phyloP scores from a whole-genome alignment of 208 protist genomes.

The Crithidia thermophila region DNA sequence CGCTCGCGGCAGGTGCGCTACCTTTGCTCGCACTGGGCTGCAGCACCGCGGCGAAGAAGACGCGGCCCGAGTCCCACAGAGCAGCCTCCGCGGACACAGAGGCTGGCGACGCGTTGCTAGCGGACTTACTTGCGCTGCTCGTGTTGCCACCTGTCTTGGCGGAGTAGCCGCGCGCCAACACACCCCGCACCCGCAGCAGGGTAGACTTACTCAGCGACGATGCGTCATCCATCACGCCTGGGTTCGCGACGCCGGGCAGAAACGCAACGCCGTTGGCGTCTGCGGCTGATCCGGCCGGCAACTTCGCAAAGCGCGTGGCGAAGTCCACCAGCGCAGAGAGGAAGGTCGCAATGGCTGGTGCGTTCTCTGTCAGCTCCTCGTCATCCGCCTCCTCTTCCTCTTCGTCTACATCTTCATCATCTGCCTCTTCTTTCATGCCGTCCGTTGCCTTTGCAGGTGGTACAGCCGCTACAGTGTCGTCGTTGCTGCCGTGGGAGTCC shows the following conservation, averaged over 20 bases:
- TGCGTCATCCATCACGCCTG: neutral
- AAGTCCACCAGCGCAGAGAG: conserved; percentile 61
- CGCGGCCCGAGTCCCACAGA: conserved; percentile 40
- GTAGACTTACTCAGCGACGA: neutral
- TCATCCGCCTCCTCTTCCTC: conserved; percentile 19
- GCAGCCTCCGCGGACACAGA: neutral
- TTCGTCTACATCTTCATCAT: neutral
- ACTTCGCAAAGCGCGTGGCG: conserved; percentile 26
- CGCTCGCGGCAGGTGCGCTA: neutral
- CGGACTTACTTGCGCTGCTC: neutral
- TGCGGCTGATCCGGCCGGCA: neutral
- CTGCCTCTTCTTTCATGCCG: neutral
- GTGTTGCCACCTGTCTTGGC: neutral
- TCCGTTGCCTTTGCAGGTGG: neutral
- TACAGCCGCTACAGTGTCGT: neutral
- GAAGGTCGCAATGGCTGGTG: conserved; percentile 33
- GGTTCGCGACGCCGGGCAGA: neutral
- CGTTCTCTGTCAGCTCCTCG: conserved; percentile 10
- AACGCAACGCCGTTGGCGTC: neutral
- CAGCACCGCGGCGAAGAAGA: conserved; percentile 64
- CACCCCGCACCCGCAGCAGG: conserved; percentile 24
- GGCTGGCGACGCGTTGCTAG: neutral
- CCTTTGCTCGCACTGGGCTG: neutral
- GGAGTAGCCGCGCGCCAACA: conserved; percentile 8
- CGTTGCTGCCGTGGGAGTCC: neutral